Evolutionary conservation across 2,329 filamentous ascomycete species (phyloP), one percentile per base, ranked within the genome.

Genomic region (Penicillium aurantiogriseum): DNA sequence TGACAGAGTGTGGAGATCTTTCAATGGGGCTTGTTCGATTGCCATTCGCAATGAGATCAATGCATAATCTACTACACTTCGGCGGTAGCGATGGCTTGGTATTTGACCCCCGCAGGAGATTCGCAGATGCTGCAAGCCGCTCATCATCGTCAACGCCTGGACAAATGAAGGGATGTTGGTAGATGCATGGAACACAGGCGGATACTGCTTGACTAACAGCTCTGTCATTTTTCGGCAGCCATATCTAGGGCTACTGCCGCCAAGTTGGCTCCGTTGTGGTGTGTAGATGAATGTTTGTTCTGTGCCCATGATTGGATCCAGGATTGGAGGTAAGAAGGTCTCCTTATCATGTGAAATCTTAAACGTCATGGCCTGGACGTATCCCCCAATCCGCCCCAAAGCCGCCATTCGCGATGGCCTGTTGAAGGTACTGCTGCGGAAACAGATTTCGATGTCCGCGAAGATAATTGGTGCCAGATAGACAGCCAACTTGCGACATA

Each of bases 131-230:
- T 84, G 80, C 67, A 96, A 79, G 66, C 88, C 88, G 57, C 84
- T 78, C 67, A 96, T 74, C 61, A 86, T 79, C 36, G 82, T 83
- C 70, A 96, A 80, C 48, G 89, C 89, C 62, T 86, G 82, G 66
- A 93, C 87, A 77, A 96, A 96, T 39, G 90, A 89, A 5, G 89
- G 85, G 7, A 95, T 88, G 70, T 96, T 94, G 59, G 90, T 93
- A 8, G 92, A 90, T 7, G 91, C 90, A 70, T 96, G 92, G 76
- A 96, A 96, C 3, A 96, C 78, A 6, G 92, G 90, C 51, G 91
- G 90, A 69, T 95, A 96, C 76, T 96, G 91, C 70, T 91, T 86
- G 15, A 91, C 90, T 59, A 96, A 81, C 57, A 95, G 83, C 69
- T 93, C 88, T 60, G 88, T 91, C 68, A 94, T 85, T 67, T 91